phyloP scores from a whole-genome alignment of 2,329 filamentous ascomycete species.

The Gaeumannomyces tritici region DNA sequence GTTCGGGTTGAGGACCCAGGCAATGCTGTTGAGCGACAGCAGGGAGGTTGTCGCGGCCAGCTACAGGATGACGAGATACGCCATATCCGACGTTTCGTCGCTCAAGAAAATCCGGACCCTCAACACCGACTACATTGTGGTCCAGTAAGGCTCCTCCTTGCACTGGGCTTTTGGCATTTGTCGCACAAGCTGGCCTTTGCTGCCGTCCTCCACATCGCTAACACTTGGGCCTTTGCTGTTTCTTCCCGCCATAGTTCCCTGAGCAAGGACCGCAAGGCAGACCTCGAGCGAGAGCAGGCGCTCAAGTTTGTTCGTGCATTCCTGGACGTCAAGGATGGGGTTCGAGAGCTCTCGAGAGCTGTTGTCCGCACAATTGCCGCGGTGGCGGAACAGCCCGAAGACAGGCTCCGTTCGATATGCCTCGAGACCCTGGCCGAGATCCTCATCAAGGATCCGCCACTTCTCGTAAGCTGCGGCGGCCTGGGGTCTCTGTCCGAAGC shows the following conservation, averaged over 20 bases:
- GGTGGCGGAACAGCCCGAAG: conserved; percentile 77
- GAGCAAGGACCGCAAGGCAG: conserved; percentile 93
- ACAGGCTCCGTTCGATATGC: conserved; percentile 81
- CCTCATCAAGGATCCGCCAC: conserved; percentile 71
- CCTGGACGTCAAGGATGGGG: conserved; percentile 87
- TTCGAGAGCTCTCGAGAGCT: conserved; percentile 75
- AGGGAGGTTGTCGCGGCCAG: conserved; percentile 92
- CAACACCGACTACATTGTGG: conserved; percentile 88
- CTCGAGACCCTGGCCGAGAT: conserved; percentile 90
- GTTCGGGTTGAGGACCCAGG: conserved; percentile 87
- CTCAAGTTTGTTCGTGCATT: conserved; percentile 94
- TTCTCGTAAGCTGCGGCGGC: conserved; percentile 76
- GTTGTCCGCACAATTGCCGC: conserved; percentile 85
- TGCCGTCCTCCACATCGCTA: not conserved
- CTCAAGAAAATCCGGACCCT: conserved; percentile 78
- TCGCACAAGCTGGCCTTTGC: not conserved
- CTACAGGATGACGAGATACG: conserved; percentile 87
- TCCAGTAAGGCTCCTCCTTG: conserved; percentile 38
- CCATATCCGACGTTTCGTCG: conserved; percentile 85
- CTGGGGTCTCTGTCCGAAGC: conserved; percentile 84
- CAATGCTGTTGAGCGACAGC: conserved; percentile 91
- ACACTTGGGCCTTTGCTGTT: not conserved
- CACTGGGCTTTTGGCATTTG: no score
- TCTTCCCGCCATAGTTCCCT: conserved; percentile 47
- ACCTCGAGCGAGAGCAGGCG: conserved; percentile 92